Evolutionary conservation across 2,329 filamentous ascomycete genomes (phyloP).

Genomic region (Pestalotiopsis sp.): DNA sequence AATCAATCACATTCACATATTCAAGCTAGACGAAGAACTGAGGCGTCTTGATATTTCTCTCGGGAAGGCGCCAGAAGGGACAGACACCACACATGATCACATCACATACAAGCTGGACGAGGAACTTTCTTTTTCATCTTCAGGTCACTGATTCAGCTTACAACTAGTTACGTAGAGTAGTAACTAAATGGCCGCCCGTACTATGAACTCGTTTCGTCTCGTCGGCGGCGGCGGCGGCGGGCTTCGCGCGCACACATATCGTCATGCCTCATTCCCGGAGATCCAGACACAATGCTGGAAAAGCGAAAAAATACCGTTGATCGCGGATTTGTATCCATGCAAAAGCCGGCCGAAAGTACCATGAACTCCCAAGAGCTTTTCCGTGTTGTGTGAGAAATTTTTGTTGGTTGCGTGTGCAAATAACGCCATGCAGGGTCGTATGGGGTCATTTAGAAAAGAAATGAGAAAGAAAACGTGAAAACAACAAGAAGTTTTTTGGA

Average conservation of each 20-base stretch:
- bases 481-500: neutral
- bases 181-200: slow-evolving; percentile 3
- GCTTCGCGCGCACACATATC: slow-evolving; percentile 1
- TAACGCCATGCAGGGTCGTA: slow-evolving; percentile 12
- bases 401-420: neutral
- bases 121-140: neutral
- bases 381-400: neutral
- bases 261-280: slow-evolving; percentile 1
- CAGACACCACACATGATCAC: neutral
- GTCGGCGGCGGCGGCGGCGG: neutral
- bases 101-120: neutral
- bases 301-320: neutral
- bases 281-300: slow-evolving; percentile 1
- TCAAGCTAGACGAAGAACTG: neutral
- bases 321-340: slow-evolving; percentile 4
- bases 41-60: neutral
- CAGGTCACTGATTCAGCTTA: slow-evolving; percentile 9
- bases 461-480: slow-evolving; percentile 3
- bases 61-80: neutral
- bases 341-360: slow-evolving; percentile 10
- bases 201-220: neutral
- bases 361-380: slow-evolving; percentile 13
- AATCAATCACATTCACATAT: neutral
- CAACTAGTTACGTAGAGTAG: neutral
- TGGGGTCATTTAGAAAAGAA: neutral